Percentiles rank a stretch among this genome's conserved stretches.
phyloP scores from a whole-genome alignment of 805 yeast genomes.

The Cephaloascus albidus region DNA sequence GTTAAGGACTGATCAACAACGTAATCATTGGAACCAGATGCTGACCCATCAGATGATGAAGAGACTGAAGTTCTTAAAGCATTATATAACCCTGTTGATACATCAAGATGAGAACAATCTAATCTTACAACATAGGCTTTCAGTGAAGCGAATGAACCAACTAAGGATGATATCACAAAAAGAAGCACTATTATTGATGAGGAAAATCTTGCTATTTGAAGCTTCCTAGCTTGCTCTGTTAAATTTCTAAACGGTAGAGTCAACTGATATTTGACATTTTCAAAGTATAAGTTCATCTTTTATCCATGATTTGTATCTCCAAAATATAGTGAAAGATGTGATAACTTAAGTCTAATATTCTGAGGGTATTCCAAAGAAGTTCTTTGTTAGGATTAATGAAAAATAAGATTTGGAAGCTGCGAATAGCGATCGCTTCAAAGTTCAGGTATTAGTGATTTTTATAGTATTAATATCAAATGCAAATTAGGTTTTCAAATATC shows the following conservation, averaged over 20 bases:
- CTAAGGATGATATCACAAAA: neutral
- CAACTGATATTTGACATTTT: neutral
- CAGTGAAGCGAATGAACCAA: neutral
- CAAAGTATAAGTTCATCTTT: neutral
- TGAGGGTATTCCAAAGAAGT: no score
- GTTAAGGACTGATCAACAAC: slow-evolving; percentile 28
- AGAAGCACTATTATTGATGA: neutral
- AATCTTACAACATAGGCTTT: slow-evolving; percentile 23
- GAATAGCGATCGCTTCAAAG: no score
- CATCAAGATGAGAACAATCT: slow-evolving; percentile 42
- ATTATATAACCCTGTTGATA: slow-evolving; percentile 42
- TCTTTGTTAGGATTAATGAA: no score
- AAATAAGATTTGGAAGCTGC: no score
- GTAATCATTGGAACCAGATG: slow-evolving; percentile 7
- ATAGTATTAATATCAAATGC: no score
- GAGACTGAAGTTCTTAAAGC: slow-evolving; percentile 26
- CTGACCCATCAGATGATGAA: slow-evolving; percentile 6
- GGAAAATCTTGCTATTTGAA: neutral
- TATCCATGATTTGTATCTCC: no score
- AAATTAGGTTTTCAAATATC: no score
- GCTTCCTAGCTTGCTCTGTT: neutral
- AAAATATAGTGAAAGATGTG: no score
- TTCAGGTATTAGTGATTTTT: no score
- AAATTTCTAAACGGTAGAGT: neutral
- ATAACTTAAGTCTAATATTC: no score